These are phyloP conservation scores for Glarea lozoyensis DNA, from an alignment of 495 filamentous ascomycete genomes.

Conservation along the genomic window DNA sequence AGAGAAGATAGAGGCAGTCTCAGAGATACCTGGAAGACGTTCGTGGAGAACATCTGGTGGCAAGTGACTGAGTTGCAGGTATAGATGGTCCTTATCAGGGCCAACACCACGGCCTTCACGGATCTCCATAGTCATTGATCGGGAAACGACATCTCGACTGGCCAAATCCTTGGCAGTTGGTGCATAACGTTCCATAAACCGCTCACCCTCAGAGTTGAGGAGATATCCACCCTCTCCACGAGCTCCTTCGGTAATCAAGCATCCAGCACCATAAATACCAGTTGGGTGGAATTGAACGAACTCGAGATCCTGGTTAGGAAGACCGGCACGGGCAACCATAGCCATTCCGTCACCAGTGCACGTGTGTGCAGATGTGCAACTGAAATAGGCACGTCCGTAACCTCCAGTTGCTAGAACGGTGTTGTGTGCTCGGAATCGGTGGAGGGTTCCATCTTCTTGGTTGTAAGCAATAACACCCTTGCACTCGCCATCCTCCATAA, in stretches of 20 bases:
- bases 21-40: slow-evolving; percentile 95
- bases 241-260: slow-evolving; percentile 95
- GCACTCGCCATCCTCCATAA: slow-evolving; percentile 95
- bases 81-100: slow-evolving; percentile 94
- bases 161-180: slow-evolving; percentile 96
- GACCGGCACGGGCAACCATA: slow-evolving; percentile 94
- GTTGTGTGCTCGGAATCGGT: slow-evolving; percentile 91
- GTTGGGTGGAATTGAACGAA: slow-evolving; percentile 99
- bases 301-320: slow-evolving; percentile 97
- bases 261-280: slow-evolving; percentile 97
- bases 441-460: slow-evolving; percentile 95
- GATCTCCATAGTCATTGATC: slow-evolving; percentile 97
- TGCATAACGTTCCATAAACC: slow-evolving; percentile 98
- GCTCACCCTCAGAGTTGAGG: slow-evolving; percentile 91
- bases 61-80: slow-evolving; percentile 90
- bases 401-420: slow-evolving; percentile 94
- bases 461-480: slow-evolving; percentile 94
- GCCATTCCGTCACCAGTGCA: slow-evolving; percentile 98
- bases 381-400: slow-evolving; percentile 96
- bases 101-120: slow-evolving; percentile 94
- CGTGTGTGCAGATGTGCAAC: slow-evolving; percentile 93
- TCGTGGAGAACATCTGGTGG: slow-evolving; percentile 86
- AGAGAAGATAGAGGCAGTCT: slow-evolving; percentile 93
- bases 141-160: slow-evolving; percentile 85
- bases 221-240: slow-evolving; percentile 98